These are phyloP conservation scores for Ambrosiella beaveri DNA, from an alignment of 2,329 filamentous ascomycete genomes.

Conservation along the genomic window DNA sequence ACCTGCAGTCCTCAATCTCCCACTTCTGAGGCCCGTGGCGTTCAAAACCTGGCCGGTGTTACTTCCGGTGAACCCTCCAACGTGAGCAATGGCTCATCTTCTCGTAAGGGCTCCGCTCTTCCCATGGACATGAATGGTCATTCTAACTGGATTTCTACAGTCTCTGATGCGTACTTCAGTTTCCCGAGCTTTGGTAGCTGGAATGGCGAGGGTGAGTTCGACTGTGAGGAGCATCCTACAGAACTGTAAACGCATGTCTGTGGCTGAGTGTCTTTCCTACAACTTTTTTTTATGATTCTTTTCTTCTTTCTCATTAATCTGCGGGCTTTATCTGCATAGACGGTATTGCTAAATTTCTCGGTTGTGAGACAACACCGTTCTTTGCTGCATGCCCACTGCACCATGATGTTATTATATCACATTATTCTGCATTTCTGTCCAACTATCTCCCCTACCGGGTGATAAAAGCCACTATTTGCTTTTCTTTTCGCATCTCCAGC, in stretches of 20 bases:
- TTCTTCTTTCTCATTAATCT: background rate
- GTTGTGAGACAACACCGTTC: constrained; percentile 8
- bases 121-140: constrained; percentile 1
- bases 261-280: background rate
- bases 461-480: background rate
- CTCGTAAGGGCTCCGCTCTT: constrained; percentile 17
- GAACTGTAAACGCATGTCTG: constrained; percentile 2
- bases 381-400: constrained; percentile 6
- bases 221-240: constrained; percentile 6
- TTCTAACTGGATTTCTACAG: background rate
- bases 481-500: background rate
- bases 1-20: constrained; percentile 2
- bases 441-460: background rate
- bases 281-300: background rate
- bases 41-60: background rate
- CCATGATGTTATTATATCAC: constrained; percentile 13
- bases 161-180: constrained; percentile 40
- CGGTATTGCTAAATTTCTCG: constrained; percentile 4
- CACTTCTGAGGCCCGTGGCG: background rate
- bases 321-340: background rate
- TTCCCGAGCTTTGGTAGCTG: constrained; percentile 59
- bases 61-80: background rate
- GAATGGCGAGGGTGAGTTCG: constrained; percentile 24
- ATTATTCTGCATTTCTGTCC: constrained; percentile 4
- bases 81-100: constrained; percentile 14